These are phyloP conservation scores for Lycium barbarum DNA, from an alignment of 257 asterid species.

Conservation along the genomic window DNA sequence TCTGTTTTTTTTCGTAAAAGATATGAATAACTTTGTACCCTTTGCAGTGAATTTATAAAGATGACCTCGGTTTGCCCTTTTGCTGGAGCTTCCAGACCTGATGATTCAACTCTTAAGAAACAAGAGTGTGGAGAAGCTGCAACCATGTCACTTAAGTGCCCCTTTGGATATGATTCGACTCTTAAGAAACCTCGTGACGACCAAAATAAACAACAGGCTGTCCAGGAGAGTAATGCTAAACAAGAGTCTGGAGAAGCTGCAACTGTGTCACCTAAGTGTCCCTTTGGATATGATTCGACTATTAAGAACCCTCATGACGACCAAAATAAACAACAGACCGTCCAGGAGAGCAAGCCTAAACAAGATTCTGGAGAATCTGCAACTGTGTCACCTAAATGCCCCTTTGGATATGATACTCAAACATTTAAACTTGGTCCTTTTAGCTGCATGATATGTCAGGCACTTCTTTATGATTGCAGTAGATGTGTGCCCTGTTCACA, in stretches of 20 bases:
- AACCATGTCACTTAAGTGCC: constrained; percentile 57
- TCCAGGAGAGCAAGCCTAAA: constrained; percentile 31
- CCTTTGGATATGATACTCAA: constrained; percentile 71
- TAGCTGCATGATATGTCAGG: constrained; percentile 93
- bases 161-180: constrained; percentile 47
- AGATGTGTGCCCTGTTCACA: constrained; percentile 93
- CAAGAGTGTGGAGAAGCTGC: background rate
- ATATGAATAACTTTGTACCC: background rate
- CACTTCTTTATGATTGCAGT: constrained; percentile 88
- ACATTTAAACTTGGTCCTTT: constrained; percentile 94
- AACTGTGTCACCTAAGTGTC: constrained; percentile 58
- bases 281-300: constrained; percentile 64
- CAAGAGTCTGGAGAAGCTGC: constrained; percentile 36
- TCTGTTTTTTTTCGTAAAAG: background rate
- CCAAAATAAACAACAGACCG: constrained; percentile 57
- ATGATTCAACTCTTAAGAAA: constrained; percentile 58
- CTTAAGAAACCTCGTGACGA: constrained; percentile 56
- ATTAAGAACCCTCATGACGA: constrained; percentile 55
- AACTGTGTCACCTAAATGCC: constrained; percentile 49
- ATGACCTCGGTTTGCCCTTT: constrained; percentile 98
- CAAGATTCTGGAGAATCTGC: constrained; percentile 39
- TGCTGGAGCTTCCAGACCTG: constrained; percentile 76
- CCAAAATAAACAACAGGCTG: constrained; percentile 59
- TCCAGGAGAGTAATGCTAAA: constrained; percentile 38
- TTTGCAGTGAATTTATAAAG: constrained; percentile 39